Evolutionary conservation across 148 eudicot species (phyloP), one percentile per base, ranked within the genome.

Genomic region (Arctostaphylos glauca): DNA sequence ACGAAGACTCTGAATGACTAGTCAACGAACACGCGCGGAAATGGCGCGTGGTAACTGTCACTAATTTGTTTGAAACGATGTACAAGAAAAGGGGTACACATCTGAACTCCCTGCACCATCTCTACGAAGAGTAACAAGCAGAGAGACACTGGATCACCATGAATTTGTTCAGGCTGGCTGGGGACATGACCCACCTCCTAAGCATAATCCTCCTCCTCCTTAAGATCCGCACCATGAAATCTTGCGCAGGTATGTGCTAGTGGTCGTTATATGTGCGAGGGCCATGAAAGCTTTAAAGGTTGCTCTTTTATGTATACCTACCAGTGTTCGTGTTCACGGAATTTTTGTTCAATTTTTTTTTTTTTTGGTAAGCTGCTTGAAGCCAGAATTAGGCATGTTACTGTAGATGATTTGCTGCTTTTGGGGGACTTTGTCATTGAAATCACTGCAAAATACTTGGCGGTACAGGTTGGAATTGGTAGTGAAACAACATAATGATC

Each of bases 181-280:
- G 93, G 79, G 93, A 90, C 71, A 89, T 89, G 90, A 89, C 91
- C 70, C 93, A 90, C 81, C 90, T 89, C 50, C 87, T 87, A 81
- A 90, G 93, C 84, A 83, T 90, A 83, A 83, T 90, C 18, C 80
- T 90, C 52, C 87, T 90, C 43, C 87, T 90, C 47, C 86, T 89
- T 74, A 90, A 90, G 82, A 90, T 90, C 77, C 92, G 86, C 25
- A 87, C 89, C 59, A 88, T 84, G 66, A 90, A 88, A 54, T 90
- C 92, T 3, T 90, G 91, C 80, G 88, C 90, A 71, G 92, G 92
- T 90, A 88, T 9, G 18, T 7, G 31, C 70, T 9, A n/a, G 6
- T 64, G 13, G 21, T 14, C 60, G 25, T 64, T 2, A 3, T 52
- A 13, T 52, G 38, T 23, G 54, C 54, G 2, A 52, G 13, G 12